Percentiles rank a stretch among this genome's conserved stretches.
These are phyloP conservation scores for Bryoglossum gracile DNA, from an alignment of 495 filamentous ascomycete species.

Conservation along the genomic window DNA sequence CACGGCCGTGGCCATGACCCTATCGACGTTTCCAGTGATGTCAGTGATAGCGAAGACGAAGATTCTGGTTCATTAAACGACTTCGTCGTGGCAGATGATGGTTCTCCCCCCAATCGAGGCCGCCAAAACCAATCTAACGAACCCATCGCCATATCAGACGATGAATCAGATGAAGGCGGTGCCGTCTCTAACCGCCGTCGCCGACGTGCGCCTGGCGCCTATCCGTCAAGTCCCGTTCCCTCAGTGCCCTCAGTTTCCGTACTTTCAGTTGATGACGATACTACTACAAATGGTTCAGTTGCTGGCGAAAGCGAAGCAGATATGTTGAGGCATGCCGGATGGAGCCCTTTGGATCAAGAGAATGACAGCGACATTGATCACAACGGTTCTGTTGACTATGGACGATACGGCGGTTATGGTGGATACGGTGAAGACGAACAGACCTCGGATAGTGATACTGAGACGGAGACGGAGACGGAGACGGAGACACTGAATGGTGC, in stretches of 20 bases:
- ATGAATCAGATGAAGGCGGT: slow-evolving; percentile 25
- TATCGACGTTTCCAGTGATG: slow-evolving; percentile 3
- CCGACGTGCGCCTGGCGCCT: not conserved
- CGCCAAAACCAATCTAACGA: not conserved
- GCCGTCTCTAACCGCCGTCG: slow-evolving; percentile 17
- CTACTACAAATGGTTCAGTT: slow-evolving; percentile 16
- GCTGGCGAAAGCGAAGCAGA: slow-evolving; percentile 21
- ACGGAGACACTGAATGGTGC: slow-evolving; percentile 22
- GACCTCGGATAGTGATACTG: slow-evolving; percentile 14
- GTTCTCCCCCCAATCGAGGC: not conserved
- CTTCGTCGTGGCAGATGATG: slow-evolving; percentile 21
- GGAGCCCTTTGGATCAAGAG: slow-evolving; percentile 24
- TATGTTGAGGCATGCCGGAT: slow-evolving; percentile 17
- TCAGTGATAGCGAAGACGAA: slow-evolving; percentile 12
- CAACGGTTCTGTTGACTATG: slow-evolving; percentile 12
- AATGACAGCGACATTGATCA: slow-evolving; percentile 18
- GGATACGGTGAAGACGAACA: not conserved
- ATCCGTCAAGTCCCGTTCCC: not conserved
- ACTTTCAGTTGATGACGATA: not conserved
- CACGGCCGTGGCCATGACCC: not conserved
- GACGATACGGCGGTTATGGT: not conserved
- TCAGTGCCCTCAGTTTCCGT: slow-evolving; percentile 2
- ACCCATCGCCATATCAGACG: slow-evolving; percentile 18
- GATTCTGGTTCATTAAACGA: slow-evolving; percentile 19
- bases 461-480: slow-evolving; percentile 25